A percentile compares a stretch with the other conserved stretches of the same genome.
These are phyloP conservation scores for Botrytis cinerea DNA, from an alignment of 2,329 filamentous ascomycete species.

Conservation along the genomic window DNA sequence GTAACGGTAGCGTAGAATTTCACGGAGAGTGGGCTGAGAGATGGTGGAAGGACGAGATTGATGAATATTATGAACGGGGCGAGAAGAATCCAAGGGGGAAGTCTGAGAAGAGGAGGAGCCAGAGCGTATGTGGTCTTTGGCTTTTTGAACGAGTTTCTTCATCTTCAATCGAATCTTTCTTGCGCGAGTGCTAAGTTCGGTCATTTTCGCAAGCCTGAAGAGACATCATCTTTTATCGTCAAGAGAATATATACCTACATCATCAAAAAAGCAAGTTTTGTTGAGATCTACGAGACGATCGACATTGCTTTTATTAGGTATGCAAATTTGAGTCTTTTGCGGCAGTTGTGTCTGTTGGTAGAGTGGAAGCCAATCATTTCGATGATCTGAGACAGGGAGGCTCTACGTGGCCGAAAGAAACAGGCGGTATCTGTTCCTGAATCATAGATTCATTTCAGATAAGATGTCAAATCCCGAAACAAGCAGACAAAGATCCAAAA, in stretches of 20 bases:
- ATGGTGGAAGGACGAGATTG: constrained; percentile 30
- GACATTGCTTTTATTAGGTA: constrained; percentile 3
- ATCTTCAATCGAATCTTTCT: background rate
- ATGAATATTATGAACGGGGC: background rate
- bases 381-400: constrained; percentile 12
- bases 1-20: constrained; percentile 56
- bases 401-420: background rate
- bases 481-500: background rate
- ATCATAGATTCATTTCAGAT: background rate
- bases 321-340: background rate
- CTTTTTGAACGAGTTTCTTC: constrained; percentile 21
- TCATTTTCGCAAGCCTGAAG: background rate
- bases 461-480: background rate
- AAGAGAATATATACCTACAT: background rate
- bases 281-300: constrained; percentile 2
- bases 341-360: constrained; percentile 9
- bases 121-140: constrained; percentile 8
- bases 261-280: constrained; percentile 12
- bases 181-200: too few relatives aligned
- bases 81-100: background rate
- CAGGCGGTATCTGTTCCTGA: background rate
- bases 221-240: background rate
- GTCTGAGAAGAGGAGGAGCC: constrained; percentile 9
- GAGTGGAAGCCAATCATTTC: background rate
- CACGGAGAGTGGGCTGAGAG: constrained; percentile 38